Percentiles rank a stretch among this genome's conserved stretches.
Conservation (phyloP, 371 early-diverging fungal genomes). For the Actinomucor elegans region DNA sequence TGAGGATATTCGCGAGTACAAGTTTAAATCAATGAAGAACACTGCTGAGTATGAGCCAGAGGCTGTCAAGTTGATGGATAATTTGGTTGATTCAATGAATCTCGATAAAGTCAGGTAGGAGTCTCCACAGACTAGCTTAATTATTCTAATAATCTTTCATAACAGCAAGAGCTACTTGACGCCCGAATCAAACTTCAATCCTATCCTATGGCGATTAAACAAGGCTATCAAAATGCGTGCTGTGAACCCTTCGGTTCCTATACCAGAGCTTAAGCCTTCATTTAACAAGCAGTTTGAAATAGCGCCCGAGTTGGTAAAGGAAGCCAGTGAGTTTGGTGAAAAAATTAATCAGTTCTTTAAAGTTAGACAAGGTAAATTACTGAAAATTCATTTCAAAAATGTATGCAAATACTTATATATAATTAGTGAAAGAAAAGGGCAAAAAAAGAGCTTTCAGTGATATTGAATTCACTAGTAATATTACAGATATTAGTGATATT, state of each 20-base stretch:
- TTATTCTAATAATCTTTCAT: neutral
- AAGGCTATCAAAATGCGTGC: constrained; percentile 60
- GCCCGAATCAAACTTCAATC: constrained; percentile 59
- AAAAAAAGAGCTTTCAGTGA: too few species aligned
- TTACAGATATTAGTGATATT: too few species aligned
- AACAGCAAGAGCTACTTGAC: constrained; percentile 28
- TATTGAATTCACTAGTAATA: too few species aligned
- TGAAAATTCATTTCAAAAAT: too few species aligned
- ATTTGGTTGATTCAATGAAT: constrained; percentile 12
- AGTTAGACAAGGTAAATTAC: constrained; percentile 54
- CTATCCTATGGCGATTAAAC: constrained; percentile 55
- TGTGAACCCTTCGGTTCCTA: constrained; percentile 45
- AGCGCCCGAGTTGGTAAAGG: constrained; percentile 14
- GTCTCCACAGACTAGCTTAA: neutral
- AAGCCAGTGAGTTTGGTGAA: constrained; percentile 32
- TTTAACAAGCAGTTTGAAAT: neutral
- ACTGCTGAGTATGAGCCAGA: neutral
- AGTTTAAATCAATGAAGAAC: neutral
- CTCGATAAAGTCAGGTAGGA: constrained; percentile 6
- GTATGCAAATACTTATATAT: too few species aligned
- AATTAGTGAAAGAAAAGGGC: too few species aligned
- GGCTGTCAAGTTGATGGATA: neutral
- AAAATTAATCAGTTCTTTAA: constrained; percentile 49
- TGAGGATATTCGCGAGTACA: constrained; percentile 57
- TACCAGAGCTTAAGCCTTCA: constrained; percentile 50